Conservation (phyloP, 768 basidiomycete species). For the Phylloporus arenicola region DNA sequence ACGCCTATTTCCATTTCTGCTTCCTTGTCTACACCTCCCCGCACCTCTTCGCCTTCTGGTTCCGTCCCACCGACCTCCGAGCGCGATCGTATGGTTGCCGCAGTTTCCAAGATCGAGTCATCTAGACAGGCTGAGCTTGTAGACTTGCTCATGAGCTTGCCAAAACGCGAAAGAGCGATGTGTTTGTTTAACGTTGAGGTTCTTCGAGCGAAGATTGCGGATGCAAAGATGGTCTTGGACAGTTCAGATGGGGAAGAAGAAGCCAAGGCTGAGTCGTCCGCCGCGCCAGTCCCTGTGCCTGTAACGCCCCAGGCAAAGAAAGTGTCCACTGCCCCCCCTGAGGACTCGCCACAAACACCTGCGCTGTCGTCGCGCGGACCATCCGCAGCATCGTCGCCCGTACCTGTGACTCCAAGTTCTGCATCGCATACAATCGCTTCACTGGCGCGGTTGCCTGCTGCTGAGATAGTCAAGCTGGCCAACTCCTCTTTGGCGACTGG, state of each 20-base stretch:
- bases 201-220: slow-evolving; percentile 68
- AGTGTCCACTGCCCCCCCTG: slow-evolving; percentile 32
- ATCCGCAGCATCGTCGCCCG: slow-evolving; percentile 65
- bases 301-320: slow-evolving; percentile 65
- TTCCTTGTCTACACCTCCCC: slow-evolving; percentile 73
- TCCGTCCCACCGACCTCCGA: slow-evolving; percentile 62
- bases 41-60: slow-evolving; percentile 73
- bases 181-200: slow-evolving; percentile 86
- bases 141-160: slow-evolving; percentile 77
- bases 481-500: slow-evolving; percentile 41
- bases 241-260: slow-evolving; percentile 58
- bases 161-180: slow-evolving; percentile 85
- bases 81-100: slow-evolving; percentile 65
- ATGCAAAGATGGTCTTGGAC: slow-evolving; percentile 79
- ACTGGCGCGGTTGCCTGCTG: slow-evolving; percentile 68
- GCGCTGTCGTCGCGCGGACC: slow-evolving; percentile 71
- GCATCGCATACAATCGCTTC: slow-evolving; percentile 57
- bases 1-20: slow-evolving; percentile 77
- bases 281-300: slow-evolving; percentile 38
- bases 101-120: slow-evolving; percentile 61
- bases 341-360: slow-evolving; percentile 65
- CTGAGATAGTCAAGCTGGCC: slow-evolving; percentile 67
- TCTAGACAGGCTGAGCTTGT: slow-evolving; percentile 59
- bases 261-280: slow-evolving; percentile 19
- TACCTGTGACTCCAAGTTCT: slow-evolving; percentile 55